Base-by-base conservation (phyloP, 2,329 filamentous ascomycete species). In the Aspergillus ochraceus region DNA sequence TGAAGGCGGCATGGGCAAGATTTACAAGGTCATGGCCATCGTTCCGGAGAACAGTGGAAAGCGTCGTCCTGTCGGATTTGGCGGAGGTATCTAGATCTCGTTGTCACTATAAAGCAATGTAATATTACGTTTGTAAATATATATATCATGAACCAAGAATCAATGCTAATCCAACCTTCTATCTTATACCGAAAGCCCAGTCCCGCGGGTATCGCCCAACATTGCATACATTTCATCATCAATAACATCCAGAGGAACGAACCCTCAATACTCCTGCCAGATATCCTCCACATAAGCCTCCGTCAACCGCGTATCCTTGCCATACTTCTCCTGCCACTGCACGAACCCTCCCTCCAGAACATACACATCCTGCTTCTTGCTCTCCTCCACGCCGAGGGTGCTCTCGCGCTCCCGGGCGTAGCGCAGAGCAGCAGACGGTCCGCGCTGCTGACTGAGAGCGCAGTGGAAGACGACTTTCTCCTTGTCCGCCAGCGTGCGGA, bases 401-500 rank as follows among this genome's bases (percentile, higher is more conserved):
- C 83, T 79, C 66, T 89, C 86, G 51, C 87, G 82, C 78, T 92
- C 90, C 5, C 78, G 72, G 0, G 71, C 72, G 75, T 97, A 98
- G 69, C 84, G 83, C 67, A 97, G 78, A 3, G 95, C 95, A 3
- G 94, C 92, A 54, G 85, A 85, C 0, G 95, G 95, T 0, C 95
- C 95, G 0, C 95, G 84, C 78, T 97, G 90, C 80, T 98, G 95
- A 66, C 90, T 94, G 57, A 98, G 81, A 19, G 91, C 90, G 77
- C 95, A 99, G 79, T 99, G 95, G 76, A 99, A 99, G 1, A 99
- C 86, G 14, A 99, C 92, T 11, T 84, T 89, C 58, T 95, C 86
- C 75, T 92, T 92, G 71, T 89, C 87, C 65, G 86, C 81, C 52
- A 97, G 84, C 49, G 84, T 87, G 58, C 91, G 87, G 12, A 96